These are phyloP conservation scores for Antrodiella citrinella DNA, from an alignment of 768 basidiomycete genomes.

Conservation along the genomic window DNA sequence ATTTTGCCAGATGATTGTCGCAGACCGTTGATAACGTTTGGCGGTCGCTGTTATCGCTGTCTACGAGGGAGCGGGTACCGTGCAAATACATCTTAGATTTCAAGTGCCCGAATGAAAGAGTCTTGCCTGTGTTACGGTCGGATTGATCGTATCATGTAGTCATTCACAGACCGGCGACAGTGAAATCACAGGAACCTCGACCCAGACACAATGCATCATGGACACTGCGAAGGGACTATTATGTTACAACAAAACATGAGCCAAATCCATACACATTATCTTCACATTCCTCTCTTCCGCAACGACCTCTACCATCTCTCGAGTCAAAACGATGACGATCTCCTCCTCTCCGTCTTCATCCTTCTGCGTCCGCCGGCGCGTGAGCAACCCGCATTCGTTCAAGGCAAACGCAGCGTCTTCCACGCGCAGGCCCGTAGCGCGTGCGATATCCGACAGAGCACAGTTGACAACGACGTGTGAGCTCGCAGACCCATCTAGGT, in stretches of 20 bases:
- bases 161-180: no score
- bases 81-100: no score
- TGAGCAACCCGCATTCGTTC: constrained; percentile 77
- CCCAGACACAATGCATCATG: no score
- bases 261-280: constrained; percentile 53
- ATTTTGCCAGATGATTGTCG: no score
- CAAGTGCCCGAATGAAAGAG: no score
- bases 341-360: constrained; percentile 38
- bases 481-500: constrained; percentile 60
- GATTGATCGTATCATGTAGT: no score
- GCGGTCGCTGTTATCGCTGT: no score
- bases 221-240: no score
- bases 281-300: constrained; percentile 67
- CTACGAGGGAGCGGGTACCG: no score
- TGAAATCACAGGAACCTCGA: no score
- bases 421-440: constrained; percentile 69
- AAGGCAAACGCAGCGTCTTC: constrained; percentile 89
- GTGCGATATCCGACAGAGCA: constrained; percentile 70
- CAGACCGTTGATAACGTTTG: no score
- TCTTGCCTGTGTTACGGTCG: no score
- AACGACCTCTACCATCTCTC: constrained; percentile 61
- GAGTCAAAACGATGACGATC: constrained; percentile 39
- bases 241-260: constrained; percentile 45
- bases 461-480: constrained; percentile 62
- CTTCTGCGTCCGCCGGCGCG: constrained; percentile 27